Conservation (phyloP, 2,329 filamentous ascomycete genomes). For the Talaromyces sp. region DNA sequence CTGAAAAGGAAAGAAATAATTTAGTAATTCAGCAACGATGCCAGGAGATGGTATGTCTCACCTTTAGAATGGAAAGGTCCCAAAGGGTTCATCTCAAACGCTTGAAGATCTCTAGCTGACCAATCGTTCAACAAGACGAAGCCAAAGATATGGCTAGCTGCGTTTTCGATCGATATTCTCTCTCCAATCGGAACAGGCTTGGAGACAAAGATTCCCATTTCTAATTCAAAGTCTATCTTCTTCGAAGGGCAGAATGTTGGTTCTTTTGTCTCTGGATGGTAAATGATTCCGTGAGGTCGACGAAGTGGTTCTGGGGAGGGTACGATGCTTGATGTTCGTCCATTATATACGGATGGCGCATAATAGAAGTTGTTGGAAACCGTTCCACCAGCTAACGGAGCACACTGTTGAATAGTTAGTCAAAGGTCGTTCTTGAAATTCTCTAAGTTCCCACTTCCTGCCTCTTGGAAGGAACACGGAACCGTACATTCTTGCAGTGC, state of each 20-base stretch:
- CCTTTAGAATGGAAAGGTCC: constrained; percentile 60
- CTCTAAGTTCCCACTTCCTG: neutral
- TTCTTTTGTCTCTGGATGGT: constrained; percentile 27
- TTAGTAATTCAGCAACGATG: neutral
- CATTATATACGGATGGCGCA: constrained; percentile 53
- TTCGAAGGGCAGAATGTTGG: constrained; percentile 24
- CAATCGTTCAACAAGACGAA: constrained; percentile 62
- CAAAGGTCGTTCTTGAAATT: neutral
- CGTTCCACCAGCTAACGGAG: constrained; percentile 32
- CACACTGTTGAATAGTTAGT: constrained; percentile 24
- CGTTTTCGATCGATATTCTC: constrained; percentile 43
- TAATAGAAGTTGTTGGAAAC: constrained; percentile 42
- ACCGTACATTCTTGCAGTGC: constrained; percentile 51
- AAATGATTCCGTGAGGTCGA: constrained; percentile 45
- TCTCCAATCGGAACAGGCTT: constrained; percentile 39
- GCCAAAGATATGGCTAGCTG: constrained; percentile 60
- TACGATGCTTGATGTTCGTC: constrained; percentile 53
- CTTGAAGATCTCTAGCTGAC: constrained; percentile 55
- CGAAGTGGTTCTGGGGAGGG: constrained; percentile 48
- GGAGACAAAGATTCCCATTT: constrained; percentile 47
- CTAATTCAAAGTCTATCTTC: constrained; percentile 41
- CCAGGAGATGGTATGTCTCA: neutral
- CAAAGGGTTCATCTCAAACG: constrained; percentile 58
- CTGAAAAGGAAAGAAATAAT: constrained; percentile 20
- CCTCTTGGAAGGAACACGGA: constrained; percentile 19